phyloP scores from a whole-genome alignment of 495 filamentous ascomycete species.

The Hypomontagnella submonticulosa region DNA sequence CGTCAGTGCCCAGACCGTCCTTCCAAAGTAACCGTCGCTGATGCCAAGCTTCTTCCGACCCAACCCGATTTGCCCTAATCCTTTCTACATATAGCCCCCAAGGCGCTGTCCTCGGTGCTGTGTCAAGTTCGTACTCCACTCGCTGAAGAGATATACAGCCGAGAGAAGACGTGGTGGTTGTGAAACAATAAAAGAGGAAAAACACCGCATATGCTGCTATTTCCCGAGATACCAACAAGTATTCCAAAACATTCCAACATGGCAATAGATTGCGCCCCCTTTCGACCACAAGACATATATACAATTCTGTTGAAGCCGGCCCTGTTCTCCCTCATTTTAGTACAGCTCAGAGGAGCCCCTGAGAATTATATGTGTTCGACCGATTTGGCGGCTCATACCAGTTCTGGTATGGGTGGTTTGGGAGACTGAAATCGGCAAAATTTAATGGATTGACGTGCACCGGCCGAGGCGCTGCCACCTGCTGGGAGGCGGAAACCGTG shows the following conservation, averaged over 20 bases:
- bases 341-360: constrained; percentile 36
- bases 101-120: constrained; percentile 18
- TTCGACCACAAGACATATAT: constrained; percentile 20
- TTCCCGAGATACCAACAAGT: constrained; percentile 23
- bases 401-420: constrained; percentile 79
- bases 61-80: constrained; percentile 32
- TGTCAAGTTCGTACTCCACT: constrained; percentile 20
- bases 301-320: constrained; percentile 7
- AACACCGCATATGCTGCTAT: constrained; percentile 24
- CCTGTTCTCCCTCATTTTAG: not conserved
- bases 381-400: constrained; percentile 65
- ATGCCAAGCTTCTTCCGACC: constrained; percentile 37
- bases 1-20: constrained; percentile 21
- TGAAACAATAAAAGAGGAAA: constrained; percentile 14
- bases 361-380: constrained; percentile 41
- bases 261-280: not conserved
- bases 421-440: constrained; percentile 75
- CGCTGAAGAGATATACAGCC: constrained; percentile 19
- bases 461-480: constrained; percentile 49
- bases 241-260: constrained; percentile 7
- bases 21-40: constrained; percentile 37
- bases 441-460: constrained; percentile 71
- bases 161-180: not conserved
- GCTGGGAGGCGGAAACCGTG: constrained; percentile 31
- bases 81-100: constrained; percentile 29